Base-by-base conservation (phyloP, 1,284 basidiomycete species). In the Naganishia sp. region DNA sequence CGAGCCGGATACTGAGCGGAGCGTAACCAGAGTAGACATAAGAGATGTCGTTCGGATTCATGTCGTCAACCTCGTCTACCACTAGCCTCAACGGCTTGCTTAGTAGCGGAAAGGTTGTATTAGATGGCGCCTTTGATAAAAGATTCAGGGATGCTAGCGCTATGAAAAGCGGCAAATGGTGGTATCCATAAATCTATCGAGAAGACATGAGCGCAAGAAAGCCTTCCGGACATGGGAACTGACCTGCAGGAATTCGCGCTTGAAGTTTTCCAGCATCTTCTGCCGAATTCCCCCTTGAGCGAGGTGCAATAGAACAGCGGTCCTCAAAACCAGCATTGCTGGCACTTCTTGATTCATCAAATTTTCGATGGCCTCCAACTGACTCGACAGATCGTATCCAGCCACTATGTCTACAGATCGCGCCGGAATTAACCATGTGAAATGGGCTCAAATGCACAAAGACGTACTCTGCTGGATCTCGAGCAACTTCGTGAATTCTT, bases 21-120 rank as follows among this genome's bases (percentile, higher is more conserved):
- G 96, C 94, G 78, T 94, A 99, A 10, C 96, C 96, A 1, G 93
- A 96, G 81, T 97, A 99, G 45, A 92, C 90, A 79, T 92, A 99
- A 68, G 90, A 88, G 74, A 98, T 90, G 78, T 99, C 96, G 74
- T 90, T 90, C 72, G 95, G 94, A 18, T 76, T 72, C 0, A 78
- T 74, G 70, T 86, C 85, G 72, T 88, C 89, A 64, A 82, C 80
- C 64, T 97, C 94, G 75, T 99, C 95, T 70, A 96, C 92, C 44
- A 98, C 84, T 25, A 99, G 86, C 31, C 91, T 86, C n/a, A 99
- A 83, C 0, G 88, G 86, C 79, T 93, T 94, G 60, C 94, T 87
- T 23, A 94, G 80, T 6, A 83, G 73, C 1, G 84, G 74, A 75
- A 90, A 97, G 0, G 90, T 61, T 87, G 6, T 81, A 74, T 39